Evolutionary conservation across 2,329 filamentous ascomycete species (phyloP), one percentile per base, ranked within the genome.

Genomic region (Xylariaceae sp.): DNA sequence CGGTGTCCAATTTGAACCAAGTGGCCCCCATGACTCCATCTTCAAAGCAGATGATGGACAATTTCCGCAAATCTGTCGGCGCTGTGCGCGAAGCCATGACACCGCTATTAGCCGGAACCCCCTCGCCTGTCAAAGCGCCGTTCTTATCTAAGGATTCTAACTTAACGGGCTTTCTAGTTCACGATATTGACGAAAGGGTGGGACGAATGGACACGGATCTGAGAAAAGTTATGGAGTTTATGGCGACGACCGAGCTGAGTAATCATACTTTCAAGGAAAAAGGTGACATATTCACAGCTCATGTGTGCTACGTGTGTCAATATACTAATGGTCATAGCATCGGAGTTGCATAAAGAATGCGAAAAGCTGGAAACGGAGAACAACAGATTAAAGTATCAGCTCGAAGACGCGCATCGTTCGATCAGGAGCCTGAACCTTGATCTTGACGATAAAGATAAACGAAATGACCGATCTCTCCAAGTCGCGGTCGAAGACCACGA

Each of bases 101-200:
- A 48, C 62, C 62, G 9, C 27, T 41, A 12, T 44, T 50, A 18
- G 69, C 73, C 56, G 69, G 73, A 61, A 66, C 67, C 57, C 65
- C 64, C 50, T 76, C 72, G 62, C 74, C 73, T 52, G 69, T 58
- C 33, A 77, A 79, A 57, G 67, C 66, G 12, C 61, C 66, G 1
- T 91, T 78, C 74, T 75, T 92, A 62, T 85, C 79, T 58, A 87
- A 84, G 73, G 73, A 85, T 75, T 89, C 90, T 83, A 86, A 89
- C 77, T 71, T 80, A 57, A 77, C 73, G 60, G 69, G 66, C 32
- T 81, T 75, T 69, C 56, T 79, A 89, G 87, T 80, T 62, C 92
- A 86, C 79, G 90, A 96, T 66, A 83, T 90, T 58, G 85, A 90
- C 60, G 81, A 81, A 53, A 83, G 86, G 56, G 79, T 96, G 58